Evolutionary conservation across 148 eudicot genomes (phyloP).

Genomic region (Rhododendron kiyosumense): DNA sequence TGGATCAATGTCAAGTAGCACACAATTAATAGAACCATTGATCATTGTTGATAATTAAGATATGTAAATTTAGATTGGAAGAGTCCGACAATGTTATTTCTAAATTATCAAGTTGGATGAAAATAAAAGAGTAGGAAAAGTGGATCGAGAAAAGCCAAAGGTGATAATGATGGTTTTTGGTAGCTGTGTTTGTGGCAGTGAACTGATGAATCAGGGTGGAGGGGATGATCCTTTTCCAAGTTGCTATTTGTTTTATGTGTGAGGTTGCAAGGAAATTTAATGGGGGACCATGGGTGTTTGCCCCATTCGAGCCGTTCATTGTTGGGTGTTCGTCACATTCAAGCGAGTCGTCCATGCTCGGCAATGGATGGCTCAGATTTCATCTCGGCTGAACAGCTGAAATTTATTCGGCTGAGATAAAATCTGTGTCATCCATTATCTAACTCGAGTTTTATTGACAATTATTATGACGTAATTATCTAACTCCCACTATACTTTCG

Average conservation of each 20-base stretch:
- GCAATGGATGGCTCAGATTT: too few relatives aligned
- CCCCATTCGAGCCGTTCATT: rapidly evolving
- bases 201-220: not conserved
- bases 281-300: too few relatives aligned
- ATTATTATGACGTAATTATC: not conserved
- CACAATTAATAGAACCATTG: not conserved
- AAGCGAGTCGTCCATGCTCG: too few relatives aligned
- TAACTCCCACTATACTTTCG: not conserved
- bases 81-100: not conserved
- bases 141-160: not conserved
- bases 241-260: not conserved
- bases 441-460: not conserved
- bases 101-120: not conserved
- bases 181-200: not conserved
- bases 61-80: not conserved
- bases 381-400: too few relatives aligned
- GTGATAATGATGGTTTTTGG: not conserved
- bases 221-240: not conserved
- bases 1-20: not conserved
- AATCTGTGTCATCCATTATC: too few relatives aligned
- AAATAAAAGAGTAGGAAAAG: not conserved
- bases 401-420: too few relatives aligned
- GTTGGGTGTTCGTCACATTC: too few relatives aligned
- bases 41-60: not conserved
- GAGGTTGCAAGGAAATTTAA: not conserved